phyloP scores from a whole-genome alignment of 2,329 filamentous ascomycete species.

The Xylariaceae sp. region DNA sequence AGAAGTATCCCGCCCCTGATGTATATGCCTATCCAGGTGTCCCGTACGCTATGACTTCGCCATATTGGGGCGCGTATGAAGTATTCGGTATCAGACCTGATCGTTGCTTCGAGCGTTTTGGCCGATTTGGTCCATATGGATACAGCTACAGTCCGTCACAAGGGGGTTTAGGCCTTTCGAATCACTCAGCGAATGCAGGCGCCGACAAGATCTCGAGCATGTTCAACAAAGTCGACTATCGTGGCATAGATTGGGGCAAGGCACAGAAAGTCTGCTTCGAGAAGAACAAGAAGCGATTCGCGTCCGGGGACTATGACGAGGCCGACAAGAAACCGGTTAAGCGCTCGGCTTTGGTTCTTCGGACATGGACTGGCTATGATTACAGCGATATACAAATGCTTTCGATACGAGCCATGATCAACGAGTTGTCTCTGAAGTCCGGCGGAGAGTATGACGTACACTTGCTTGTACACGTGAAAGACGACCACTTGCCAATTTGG shows the following conservation, averaged over 20 bases:
- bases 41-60: constrained; percentile 59
- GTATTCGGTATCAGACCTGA: constrained; percentile 56
- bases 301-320: constrained; percentile 5
- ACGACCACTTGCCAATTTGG: constrained; percentile 37
- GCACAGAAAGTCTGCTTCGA: constrained; percentile 33
- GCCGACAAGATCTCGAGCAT: constrained; percentile 40
- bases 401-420: constrained; percentile 60
- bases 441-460: constrained; percentile 63
- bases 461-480: constrained; percentile 41
- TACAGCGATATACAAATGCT: constrained; percentile 63
- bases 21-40: constrained; percentile 54
- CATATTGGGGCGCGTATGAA: constrained; percentile 61
- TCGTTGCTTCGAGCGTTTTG: constrained; percentile 69
- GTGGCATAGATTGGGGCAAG: constrained; percentile 29
- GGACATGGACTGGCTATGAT: constrained; percentile 61
- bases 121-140: constrained; percentile 64
- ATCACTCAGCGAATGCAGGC: constrained; percentile 58
- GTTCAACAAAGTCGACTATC: constrained; percentile 32
- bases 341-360: constrained; percentile 59
- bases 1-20: constrained; percentile 29
- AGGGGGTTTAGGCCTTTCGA: constrained; percentile 58
- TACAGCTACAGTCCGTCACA: constrained; percentile 60
- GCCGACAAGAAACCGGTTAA: constrained; percentile 16
- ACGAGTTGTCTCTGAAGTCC: constrained; percentile 59
- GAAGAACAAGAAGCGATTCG: constrained; percentile 50